Percentiles rank a stretch among this genome's conserved stretches.
Evolutionary conservation across 805 yeast genomes (phyloP).

Genomic region (Priceomyces haplophilus): DNA sequence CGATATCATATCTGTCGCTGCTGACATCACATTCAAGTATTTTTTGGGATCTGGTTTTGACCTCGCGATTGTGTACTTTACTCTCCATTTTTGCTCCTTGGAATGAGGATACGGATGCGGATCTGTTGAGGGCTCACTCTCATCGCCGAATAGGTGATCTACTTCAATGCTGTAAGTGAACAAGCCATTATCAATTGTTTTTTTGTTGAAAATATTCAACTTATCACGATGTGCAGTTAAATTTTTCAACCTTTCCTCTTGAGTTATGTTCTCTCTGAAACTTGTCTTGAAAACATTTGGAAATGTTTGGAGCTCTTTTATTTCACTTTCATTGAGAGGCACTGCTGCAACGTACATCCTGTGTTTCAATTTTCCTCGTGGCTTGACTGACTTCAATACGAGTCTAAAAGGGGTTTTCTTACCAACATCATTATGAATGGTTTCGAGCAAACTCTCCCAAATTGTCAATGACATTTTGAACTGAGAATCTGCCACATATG

Average conservation of each 20-base stretch:
- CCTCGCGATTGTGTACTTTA: conserved; percentile 18
- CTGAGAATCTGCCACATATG: conserved; percentile 62
- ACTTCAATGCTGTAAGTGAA: conserved; percentile 22
- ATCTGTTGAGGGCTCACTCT: conserved; percentile 9
- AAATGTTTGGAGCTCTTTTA: conserved; percentile 22
- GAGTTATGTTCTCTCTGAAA: conserved; percentile 24
- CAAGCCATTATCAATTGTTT: conserved; percentile 17
- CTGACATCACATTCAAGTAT: conserved; percentile 10
- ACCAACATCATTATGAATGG: conserved; percentile 24
- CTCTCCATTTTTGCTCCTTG: conserved; percentile 19
- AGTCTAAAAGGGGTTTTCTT: conserved; percentile 26
- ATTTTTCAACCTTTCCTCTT: conserved; percentile 21
- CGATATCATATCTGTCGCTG: conserved; percentile 8
- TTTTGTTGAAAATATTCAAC: conserved; percentile 23
- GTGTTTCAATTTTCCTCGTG: conserved; percentile 2
- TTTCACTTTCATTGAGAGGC: conserved; percentile 22
- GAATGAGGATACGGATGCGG: conserved; percentile 24
- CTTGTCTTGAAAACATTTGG: conserved; percentile 28
- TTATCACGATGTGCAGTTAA: conserved; percentile 22
- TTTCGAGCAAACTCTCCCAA: conserved; percentile 36
- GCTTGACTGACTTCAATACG: conserved; percentile 16
- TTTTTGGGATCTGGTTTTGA: conserved; percentile 9
- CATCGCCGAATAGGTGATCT: conserved; percentile 17
- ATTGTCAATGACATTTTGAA: conserved; percentile 58
- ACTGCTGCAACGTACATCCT: conserved; percentile 28